Base-by-base conservation (phyloP, 371 early-diverging fungal species). In the Entomophthora muscae region DNA sequence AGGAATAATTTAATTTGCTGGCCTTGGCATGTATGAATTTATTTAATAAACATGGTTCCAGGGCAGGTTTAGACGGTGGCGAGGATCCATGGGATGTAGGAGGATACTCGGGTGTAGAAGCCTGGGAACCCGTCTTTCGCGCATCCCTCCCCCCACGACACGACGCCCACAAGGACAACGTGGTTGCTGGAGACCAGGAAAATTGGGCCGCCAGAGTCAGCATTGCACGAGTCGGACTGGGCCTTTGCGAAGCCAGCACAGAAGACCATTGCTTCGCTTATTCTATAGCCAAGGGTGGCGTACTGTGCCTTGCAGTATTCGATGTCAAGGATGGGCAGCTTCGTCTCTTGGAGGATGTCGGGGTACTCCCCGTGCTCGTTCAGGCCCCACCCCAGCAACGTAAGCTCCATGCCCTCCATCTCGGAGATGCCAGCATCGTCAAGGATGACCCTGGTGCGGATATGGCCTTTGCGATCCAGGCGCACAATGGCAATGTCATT, bases 401-500 rank as follows among this genome's bases (percentile, higher is more conserved):
- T 42, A 10, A 42, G 17, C 17, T 42, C 17, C 10, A 17, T 42
- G 42, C 42, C 42, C 17, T 5, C 42, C 17, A 10, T 42, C 5
- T 42, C 42, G 42, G 10, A 10, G 10, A 42, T 10, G 5, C 17
- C 17, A 10, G 7, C 55, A 55, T 55, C 55, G 21, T 55, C 55
- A 3, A 55, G 28, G 22, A 24, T 27, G 21, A 55, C 28, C 22
- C 55, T 21, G 10, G 55, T 55, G 26, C 3, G 55, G 10, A 10
- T 26, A 10, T 3, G 10, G 22, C 21, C 55, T 12, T 55, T 55
- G 55, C 24, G 28, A 22, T 58, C 13, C 3, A 58, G 21, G 21
- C 30, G 24, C 59, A 24, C 24, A 17, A 58, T 32, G 30, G 59
- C 59, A 58, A 30, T 30, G 22, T 61, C 61, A 33, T 61, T 33